Percentiles rank a stretch among this genome's conserved stretches.
Evolutionary conservation across 2,329 filamentous ascomycete genomes (phyloP).

Genomic region (Cordyceps tenuipes): DNA sequence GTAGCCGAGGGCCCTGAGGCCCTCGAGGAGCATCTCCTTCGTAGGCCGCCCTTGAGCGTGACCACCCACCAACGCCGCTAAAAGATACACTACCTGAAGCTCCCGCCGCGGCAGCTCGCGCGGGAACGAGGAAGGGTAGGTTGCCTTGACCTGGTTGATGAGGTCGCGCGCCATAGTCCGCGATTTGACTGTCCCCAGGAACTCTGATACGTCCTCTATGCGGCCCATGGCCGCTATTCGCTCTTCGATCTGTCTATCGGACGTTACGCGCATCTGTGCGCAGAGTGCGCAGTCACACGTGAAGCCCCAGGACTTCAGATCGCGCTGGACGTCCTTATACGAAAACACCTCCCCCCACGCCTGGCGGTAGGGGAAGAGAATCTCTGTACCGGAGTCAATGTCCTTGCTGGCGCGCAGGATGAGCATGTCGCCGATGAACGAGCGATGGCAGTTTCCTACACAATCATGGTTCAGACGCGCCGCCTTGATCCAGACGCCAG

Average conservation of each 20-base stretch:
- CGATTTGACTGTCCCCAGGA: background rate
- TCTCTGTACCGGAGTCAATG: slow-evolving; percentile 35
- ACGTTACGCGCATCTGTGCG: slow-evolving; percentile 18
- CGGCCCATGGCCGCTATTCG: slow-evolving; percentile 13
- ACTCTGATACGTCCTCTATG: background rate
- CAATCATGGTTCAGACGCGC: slow-evolving; percentile 48
- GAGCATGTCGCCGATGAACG: slow-evolving; percentile 47
- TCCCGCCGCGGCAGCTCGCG: background rate
- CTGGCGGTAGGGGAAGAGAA: slow-evolving; percentile 32
- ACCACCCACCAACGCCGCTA: background rate
- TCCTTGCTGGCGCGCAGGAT: slow-evolving; percentile 39
- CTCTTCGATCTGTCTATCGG: slow-evolving; percentile 8
- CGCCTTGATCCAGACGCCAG: slow-evolving; percentile 39
- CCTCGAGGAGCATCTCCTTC: slow-evolving; percentile 14
- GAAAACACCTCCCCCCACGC: slow-evolving; percentile 15
- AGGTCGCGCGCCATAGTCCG: background rate
- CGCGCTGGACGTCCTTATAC: slow-evolving; percentile 24
- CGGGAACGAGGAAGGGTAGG: background rate
- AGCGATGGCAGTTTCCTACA: slow-evolving; percentile 33
- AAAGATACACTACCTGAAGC: background rate
- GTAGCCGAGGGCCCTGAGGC: slow-evolving; percentile 4
- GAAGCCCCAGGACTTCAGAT: slow-evolving; percentile 31
- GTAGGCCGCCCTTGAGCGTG: background rate
- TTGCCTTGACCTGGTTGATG: background rate
- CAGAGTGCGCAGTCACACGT: slow-evolving; percentile 34